Conservation (phyloP, 1,284 basidiomycete genomes). For the Malassezia japonica region DNA sequence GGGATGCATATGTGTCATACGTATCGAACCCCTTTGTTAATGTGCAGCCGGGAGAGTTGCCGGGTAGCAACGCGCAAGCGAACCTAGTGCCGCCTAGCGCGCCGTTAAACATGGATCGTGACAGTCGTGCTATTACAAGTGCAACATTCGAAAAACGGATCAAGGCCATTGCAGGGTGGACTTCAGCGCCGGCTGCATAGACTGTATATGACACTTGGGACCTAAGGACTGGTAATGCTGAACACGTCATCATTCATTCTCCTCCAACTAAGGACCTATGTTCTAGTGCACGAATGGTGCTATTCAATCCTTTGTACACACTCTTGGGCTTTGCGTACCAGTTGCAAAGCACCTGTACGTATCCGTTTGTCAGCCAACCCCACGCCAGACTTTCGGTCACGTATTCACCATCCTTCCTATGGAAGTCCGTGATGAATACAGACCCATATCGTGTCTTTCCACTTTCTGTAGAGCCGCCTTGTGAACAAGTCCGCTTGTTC, state of each 20-base stretch:
- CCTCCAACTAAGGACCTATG: too few species aligned
- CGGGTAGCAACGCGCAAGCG: neutral
- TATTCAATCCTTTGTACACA: too few species aligned
- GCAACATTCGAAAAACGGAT: neutral
- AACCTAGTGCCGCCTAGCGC: neutral
- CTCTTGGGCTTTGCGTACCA: too few species aligned
- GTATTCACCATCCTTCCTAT: neutral
- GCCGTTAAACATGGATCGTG: neutral
- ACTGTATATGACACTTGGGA: too few species aligned
- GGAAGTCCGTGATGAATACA: neutral
- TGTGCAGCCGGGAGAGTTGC: neutral
- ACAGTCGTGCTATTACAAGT: neutral
- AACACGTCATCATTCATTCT: too few species aligned
- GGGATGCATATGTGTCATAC: constrained; percentile 3
- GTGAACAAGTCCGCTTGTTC: neutral
- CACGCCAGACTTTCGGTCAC: too few species aligned
- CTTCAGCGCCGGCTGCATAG: too few species aligned
- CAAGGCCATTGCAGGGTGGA: neutral
- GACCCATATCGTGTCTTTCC: constrained; percentile 6
- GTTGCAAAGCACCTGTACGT: too few species aligned
- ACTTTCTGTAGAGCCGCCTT: constrained; percentile 19
- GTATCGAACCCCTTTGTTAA: constrained; percentile 8
- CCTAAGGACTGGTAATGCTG: too few species aligned
- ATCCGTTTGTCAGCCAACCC: too few species aligned
- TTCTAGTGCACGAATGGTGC: too few species aligned